Conservation (phyloP, 2,329 filamentous ascomycete genomes). For the Diplodia corticola region DNA sequence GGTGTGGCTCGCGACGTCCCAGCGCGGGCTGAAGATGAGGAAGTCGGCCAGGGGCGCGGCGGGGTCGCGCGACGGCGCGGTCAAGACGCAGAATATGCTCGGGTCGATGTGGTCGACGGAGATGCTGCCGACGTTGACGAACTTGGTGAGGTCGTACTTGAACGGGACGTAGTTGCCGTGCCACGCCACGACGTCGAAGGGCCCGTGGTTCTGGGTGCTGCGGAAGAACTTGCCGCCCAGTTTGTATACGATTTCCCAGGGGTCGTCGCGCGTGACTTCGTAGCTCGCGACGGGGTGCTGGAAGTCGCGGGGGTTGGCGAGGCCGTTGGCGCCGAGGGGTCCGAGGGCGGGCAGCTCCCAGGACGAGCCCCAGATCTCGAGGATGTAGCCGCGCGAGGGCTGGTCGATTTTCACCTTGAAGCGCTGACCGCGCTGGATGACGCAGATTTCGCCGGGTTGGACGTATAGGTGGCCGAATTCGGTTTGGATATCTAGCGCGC, state of each 20-base stretch:
- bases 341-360: conserved; percentile 44
- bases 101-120: conserved; percentile 78
- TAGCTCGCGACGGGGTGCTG: conserved; percentile 70
- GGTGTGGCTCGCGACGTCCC: conserved; percentile 62
- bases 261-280: conserved; percentile 47
- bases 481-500: conserved; percentile 72
- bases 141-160: conserved; percentile 79
- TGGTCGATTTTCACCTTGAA: conserved; percentile 39
- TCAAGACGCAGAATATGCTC: conserved; percentile 70
- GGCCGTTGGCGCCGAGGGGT: conserved; percentile 42
- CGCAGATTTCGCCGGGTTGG: conserved; percentile 71
- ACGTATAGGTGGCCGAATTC: conserved; percentile 74
- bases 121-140: conserved; percentile 72
- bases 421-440: conserved; percentile 43
- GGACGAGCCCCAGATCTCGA: conserved; percentile 43
- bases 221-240: conserved; percentile 67
- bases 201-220: conserved; percentile 67
- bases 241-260: conserved; percentile 49
- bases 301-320: conserved; percentile 60
- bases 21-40: conserved; percentile 65
- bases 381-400: conserved; percentile 42
- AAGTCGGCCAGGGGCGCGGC: conserved; percentile 67
- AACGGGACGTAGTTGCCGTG: conserved; percentile 74
- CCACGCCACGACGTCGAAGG: conserved; percentile 79
- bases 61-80: conserved; percentile 56